Evolutionary conservation across 2,329 filamentous ascomycete genomes (phyloP).

Genomic region (Xylariales sp.): DNA sequence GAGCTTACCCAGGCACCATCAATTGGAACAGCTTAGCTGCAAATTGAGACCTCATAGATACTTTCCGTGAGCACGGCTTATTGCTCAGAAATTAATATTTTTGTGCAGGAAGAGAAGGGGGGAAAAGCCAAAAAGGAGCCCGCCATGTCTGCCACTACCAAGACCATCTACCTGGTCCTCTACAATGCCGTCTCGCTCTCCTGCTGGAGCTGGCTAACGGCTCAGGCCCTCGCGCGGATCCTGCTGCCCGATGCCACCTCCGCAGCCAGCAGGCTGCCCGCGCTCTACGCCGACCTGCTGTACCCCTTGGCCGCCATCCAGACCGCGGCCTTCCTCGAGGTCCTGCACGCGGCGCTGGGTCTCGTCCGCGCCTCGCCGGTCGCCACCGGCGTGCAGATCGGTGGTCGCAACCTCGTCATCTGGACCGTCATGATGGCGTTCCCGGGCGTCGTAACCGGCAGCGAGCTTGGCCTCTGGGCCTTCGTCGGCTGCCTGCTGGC

Average conservation of each 20-base stretch:
- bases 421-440: constrained; percentile 60
- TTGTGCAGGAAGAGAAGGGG: background rate
- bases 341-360: constrained; percentile 55
- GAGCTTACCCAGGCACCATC: no score
- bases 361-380: constrained; percentile 59
- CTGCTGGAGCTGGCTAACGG: constrained; percentile 11
- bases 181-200: constrained; percentile 21
- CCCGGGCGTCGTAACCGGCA: constrained; percentile 22
- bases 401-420: constrained; percentile 59
- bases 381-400: constrained; percentile 65
- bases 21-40: background rate
- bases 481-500: constrained; percentile 56
- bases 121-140: constrained; percentile 1
- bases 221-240: constrained; percentile 2
- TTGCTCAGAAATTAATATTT: background rate
- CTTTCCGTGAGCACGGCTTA: no score
- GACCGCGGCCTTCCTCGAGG: constrained; percentile 56
- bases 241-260: background rate
- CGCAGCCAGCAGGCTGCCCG: background rate
- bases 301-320: constrained; percentile 24
- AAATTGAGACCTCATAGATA: no score
- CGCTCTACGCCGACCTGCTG: constrained; percentile 5
- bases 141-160: constrained; percentile 6
- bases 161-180: constrained; percentile 24
- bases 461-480: constrained; percentile 33